A percentile compares a stretch with the other conserved stretches of the same genome.
Evolutionary conservation across 805 yeast genomes (phyloP).

Genomic region (Yamadazyma insecticola): DNA sequence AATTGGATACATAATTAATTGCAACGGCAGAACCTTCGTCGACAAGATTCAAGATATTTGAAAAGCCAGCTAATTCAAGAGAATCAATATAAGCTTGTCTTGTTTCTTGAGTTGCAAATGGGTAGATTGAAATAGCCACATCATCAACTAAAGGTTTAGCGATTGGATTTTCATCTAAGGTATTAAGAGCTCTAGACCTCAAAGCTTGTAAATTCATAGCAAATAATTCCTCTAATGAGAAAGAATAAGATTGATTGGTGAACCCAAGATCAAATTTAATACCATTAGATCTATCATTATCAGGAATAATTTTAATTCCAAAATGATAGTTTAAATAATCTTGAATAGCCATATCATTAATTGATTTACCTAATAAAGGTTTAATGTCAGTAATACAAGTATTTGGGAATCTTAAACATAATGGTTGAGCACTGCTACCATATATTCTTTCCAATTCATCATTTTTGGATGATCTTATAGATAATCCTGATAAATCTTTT

Average conservation of each 20-base stretch:
- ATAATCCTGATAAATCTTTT: slow-evolving; percentile 79
- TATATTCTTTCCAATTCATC: slow-evolving; percentile 63
- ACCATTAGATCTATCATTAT: slow-evolving; percentile 39
- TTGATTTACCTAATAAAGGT: slow-evolving; percentile 60
- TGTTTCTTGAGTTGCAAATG: slow-evolving; percentile 58
- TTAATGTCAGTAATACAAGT: slow-evolving; percentile 66
- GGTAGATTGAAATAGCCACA: slow-evolving; percentile 75
- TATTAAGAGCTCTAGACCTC: slow-evolving; percentile 56
- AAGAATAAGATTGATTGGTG: slow-evolving; percentile 23
- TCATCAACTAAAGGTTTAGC: slow-evolving; percentile 53
- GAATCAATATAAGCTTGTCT: slow-evolving; percentile 71
- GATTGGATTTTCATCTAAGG: slow-evolving; percentile 51
- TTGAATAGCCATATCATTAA: slow-evolving; percentile 42
- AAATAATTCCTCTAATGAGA: slow-evolving; percentile 66
- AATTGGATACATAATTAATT: slow-evolving; percentile 65
- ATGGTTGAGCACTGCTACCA: slow-evolving; percentile 70
- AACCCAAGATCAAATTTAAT: slow-evolving; percentile 52
- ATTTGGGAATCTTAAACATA: slow-evolving; percentile 70
- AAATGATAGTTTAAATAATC: slow-evolving; percentile 54
- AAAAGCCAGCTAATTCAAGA: slow-evolving; percentile 61
- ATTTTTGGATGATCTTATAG: slow-evolving; percentile 43
- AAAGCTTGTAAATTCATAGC: slow-evolving; percentile 80
- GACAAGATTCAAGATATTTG: slow-evolving; percentile 59
- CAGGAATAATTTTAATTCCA: slow-evolving; percentile 47
- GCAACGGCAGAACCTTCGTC: slow-evolving; percentile 95